These are phyloP conservation scores for Ensete ventricosum DNA, from an alignment of 176 grass and related monocot species.

Conservation along the genomic window DNA sequence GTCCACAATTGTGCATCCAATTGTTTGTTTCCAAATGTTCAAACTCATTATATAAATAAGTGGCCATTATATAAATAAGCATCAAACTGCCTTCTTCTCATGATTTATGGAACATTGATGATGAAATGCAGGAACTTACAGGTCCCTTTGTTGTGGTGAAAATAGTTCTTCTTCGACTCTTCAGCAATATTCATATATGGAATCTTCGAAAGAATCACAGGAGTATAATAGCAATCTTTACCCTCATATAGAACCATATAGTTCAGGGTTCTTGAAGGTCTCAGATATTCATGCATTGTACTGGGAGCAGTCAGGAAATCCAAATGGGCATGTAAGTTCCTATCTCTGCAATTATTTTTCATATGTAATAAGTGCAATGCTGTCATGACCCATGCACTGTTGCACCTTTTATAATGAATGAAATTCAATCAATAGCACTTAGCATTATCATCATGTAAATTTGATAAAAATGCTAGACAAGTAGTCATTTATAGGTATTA, in stretches of 20 bases:
- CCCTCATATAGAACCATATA: constrained; percentile 57
- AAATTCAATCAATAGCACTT: neutral
- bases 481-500: neutral
- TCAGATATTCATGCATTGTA: constrained; percentile 77
- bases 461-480: neutral
- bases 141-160: constrained; percentile 16
- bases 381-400: neutral
- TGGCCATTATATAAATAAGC: neutral
- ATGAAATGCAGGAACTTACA: constrained; percentile 25
- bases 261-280: constrained; percentile 56
- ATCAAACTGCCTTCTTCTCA: neutral
- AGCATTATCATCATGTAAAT: neutral
- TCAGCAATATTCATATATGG: constrained; percentile 25
- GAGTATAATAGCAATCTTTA: constrained; percentile 40
- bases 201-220: constrained; percentile 10
- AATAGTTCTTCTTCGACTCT: constrained; percentile 11
- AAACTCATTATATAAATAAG: neutral
- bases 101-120: neutral
- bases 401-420: neutral
- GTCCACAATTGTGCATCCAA: too few species aligned
- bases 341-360: neutral
- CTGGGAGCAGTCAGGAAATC: constrained; percentile 91
- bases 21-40: neutral
- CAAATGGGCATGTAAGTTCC: constrained; percentile 57
- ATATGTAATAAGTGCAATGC: neutral